Percentiles rank a stretch among this genome's conserved stretches.
Conservation (phyloP, 2,329 filamentous ascomycete genomes). For the Colletotrichum sp. region DNA sequence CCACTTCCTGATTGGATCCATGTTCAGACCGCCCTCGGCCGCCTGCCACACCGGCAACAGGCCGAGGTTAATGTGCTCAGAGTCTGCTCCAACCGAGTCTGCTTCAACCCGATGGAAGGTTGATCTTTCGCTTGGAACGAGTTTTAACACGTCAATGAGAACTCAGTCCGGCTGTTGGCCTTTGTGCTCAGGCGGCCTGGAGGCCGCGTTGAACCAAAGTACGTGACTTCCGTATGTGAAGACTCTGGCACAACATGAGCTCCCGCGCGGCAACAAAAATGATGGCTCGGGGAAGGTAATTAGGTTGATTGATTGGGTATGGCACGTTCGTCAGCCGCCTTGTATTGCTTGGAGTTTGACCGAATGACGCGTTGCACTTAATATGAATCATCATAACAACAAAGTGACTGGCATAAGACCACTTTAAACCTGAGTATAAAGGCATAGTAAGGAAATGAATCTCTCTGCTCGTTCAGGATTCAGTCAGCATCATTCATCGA, state of each 20-base stretch:
- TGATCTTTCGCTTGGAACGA: not conserved
- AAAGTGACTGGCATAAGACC: not conserved
- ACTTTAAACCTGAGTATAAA: not conserved
- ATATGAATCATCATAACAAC: not conserved
- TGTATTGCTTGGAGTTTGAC: not conserved
- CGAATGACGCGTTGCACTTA: not conserved
- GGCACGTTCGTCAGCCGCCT: not conserved
- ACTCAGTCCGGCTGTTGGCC: not conserved
- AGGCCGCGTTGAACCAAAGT: not conserved
- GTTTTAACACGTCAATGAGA: not conserved
- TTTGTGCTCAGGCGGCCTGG: not conserved
- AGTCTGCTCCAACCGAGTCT: not conserved
- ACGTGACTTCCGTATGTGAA: not conserved
- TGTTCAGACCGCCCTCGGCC: not conserved
- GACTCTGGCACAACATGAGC: not conserved
- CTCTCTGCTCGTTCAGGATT: not conserved
- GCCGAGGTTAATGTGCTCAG: not conserved
- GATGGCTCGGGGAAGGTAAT: not conserved
- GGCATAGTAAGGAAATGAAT: not conserved
- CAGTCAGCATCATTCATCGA: not conserved
- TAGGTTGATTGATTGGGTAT: not conserved
- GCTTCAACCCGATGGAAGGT: not conserved
- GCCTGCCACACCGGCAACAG: not conserved
- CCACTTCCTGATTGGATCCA: not conserved
- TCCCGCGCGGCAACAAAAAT: not conserved